Conservation (phyloP, 1,284 basidiomycete genomes). For the Malassezia cuniculi region DNA sequence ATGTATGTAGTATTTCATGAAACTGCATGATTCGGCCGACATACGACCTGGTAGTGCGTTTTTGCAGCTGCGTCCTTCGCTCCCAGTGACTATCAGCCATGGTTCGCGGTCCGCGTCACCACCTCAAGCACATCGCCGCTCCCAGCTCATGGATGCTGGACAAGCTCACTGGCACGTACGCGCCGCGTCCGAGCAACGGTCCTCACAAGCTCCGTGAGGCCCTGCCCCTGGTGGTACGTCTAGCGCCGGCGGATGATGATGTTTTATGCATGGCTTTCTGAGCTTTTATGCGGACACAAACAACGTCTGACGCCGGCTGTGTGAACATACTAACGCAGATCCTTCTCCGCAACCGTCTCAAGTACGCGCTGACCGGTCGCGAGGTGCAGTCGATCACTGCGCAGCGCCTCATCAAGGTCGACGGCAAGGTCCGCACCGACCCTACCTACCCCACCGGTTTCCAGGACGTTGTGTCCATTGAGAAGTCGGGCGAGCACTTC, state of each 20-base stretch:
- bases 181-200: constrained; percentile 89
- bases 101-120: constrained; percentile 88
- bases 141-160: constrained; percentile 99
- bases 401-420: constrained; percentile 96
- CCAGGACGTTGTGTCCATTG: constrained; percentile 94
- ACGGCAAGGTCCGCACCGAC: constrained; percentile 97
- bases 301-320: constrained; percentile 2
- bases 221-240: constrained; percentile 51
- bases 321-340: constrained; percentile 47
- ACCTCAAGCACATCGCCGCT: constrained; percentile 92
- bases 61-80: constrained; percentile 4
- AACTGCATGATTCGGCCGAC: constrained; percentile 10
- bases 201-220: constrained; percentile 98
- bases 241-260: constrained; percentile 1
- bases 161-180: constrained; percentile 95
- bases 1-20: constrained; percentile 12
- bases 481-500: constrained; percentile 99
- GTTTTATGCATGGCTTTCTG: constrained; percentile 18
- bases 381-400: constrained; percentile 91
- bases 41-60: constrained; percentile 1
- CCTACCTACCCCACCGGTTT: constrained; percentile 92
- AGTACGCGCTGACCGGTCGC: constrained; percentile 91
- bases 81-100: constrained; percentile 15
- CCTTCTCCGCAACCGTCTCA: constrained; percentile 96
- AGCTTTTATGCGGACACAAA: not conserved